phyloP scores from a whole-genome alignment of 257 asterid species.

The Plectranthus barbatus region DNA sequence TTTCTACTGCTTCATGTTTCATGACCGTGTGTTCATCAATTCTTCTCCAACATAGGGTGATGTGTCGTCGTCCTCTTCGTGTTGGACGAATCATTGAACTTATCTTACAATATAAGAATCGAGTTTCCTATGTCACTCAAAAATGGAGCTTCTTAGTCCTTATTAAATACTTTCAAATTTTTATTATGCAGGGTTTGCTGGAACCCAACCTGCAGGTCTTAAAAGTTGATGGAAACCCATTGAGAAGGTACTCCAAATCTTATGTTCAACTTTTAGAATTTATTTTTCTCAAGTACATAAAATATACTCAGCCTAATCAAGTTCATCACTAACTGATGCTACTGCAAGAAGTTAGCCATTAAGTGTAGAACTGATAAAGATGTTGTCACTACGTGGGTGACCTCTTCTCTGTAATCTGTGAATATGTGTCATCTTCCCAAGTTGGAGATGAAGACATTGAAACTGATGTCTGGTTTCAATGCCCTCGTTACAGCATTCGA shows the following conservation, averaged over 20 bases:
- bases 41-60: background rate
- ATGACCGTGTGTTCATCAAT: background rate
- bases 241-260: conserved; percentile 61
- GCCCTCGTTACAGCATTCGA: conserved; percentile 58
- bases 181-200: conserved; percentile 71
- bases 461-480: background rate
- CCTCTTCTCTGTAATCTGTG: background rate
- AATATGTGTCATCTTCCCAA: background rate
- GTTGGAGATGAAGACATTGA: background rate
- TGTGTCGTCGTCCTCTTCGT: background rate
- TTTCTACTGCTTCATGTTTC: conserved; percentile 5
- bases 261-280: background rate
- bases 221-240: conserved; percentile 81
- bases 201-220: conserved; percentile 77
- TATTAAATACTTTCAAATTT: background rate
- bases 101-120: background rate
- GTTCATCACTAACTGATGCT: no score
- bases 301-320: background rate
- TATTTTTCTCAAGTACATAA: background rate
- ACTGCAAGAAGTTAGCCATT: no score
- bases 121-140: background rate
- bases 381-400: no score
- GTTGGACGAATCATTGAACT: background rate
- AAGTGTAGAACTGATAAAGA: no score
- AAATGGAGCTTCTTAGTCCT: no score